Evolutionary conservation across 345 rosid species (phyloP), one percentile per base, ranked within the genome.

Genomic region (Gynandropsis gynandra): DNA sequence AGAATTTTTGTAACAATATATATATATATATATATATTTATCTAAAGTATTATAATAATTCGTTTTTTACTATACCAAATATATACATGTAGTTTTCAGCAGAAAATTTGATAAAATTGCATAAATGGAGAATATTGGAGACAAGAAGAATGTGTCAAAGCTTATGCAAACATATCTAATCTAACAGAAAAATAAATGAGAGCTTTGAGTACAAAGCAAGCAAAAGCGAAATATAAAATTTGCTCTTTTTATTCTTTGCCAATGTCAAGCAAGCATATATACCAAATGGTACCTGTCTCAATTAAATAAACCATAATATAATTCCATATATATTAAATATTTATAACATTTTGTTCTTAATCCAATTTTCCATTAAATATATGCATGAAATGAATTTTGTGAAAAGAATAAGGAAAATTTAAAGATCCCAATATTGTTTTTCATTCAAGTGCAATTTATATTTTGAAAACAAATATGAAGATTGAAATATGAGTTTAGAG

Each of bases 191-290:
- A 50, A 59, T 33, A 59, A 59, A 47, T 27, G 59, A 66, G 65
- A 59, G 61, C 71, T 66, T 54, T 79, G 90, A 82, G 90, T 83
- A 58, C 80, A 80, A 83, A 83, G 79, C 79, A 83, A 83, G 86
- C 81, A 80, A 82, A 64, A 72, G 77, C 65, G 66, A 61, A 53
- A 34, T 32, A 58, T 52, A 43, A 59, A 73, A 21, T 47, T 65
- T 57, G 52, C 63, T 39, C 43, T 52, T 63, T 54, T 66, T 38
- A 59, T 41, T 31, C 57, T 68, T 73, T 71, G 24, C 55, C 55
- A 36, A 39, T 58, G 67, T 58, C 76, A 83, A 83, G 87, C 87
- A 80, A 83, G 87, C 82, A 83, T 80, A 83, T 78, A 83, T 83
- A 68, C 92, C 66, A 35, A 36, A 19, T 72, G 38, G 2, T 60